A percentile compares a stretch with the other conserved stretches of the same genome.
phyloP scores from a whole-genome alignment of 805 yeast species.

The Saccharomycopsis capsularis region DNA sequence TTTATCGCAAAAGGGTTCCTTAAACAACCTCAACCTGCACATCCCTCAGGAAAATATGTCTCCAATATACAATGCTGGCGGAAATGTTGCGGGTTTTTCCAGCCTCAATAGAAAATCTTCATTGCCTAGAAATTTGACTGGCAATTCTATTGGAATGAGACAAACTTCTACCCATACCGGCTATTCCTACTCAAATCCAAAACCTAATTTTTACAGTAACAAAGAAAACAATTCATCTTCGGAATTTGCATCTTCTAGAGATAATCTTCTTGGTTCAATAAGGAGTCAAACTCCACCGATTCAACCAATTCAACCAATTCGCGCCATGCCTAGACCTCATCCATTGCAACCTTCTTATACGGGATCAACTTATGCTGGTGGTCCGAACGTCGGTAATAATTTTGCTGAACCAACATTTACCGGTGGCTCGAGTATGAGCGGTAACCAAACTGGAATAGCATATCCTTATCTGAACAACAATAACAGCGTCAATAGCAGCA shows the following conservation, averaged over 20 bases:
- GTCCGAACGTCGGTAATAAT: background rate
- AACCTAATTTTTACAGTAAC: background rate
- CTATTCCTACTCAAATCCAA: background rate
- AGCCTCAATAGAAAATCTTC: background rate
- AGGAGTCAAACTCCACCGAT: too few relatives aligned
- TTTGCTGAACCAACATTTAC: background rate
- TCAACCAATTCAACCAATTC: slow-evolving; percentile 3
- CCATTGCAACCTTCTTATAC: slow-evolving; percentile 2
- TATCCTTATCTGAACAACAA: too few relatives aligned
- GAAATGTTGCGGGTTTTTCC: too few relatives aligned
- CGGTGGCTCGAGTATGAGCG: too few relatives aligned
- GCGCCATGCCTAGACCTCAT: slow-evolving; percentile 15
- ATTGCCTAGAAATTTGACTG: slow-evolving; percentile 1
- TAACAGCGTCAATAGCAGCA: too few relatives aligned
- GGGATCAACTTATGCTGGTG: background rate
- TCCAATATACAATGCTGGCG: slow-evolving; percentile 9
- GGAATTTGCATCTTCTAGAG: slow-evolving; percentile 9
- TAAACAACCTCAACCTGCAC: background rate
- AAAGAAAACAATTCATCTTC: background rate
- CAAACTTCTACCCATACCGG: background rate
- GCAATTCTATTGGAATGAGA: background rate
- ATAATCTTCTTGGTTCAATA: slow-evolving; percentile 1
- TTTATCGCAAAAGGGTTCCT: slow-evolving; percentile 6
- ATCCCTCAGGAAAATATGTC: slow-evolving; percentile 8
- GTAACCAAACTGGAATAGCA: too few relatives aligned